Percentiles rank a stretch among this genome's conserved stretches.
phyloP scores from a whole-genome alignment of 1,284 basidiomycete species.

The Leccinum angustisporum region DNA sequence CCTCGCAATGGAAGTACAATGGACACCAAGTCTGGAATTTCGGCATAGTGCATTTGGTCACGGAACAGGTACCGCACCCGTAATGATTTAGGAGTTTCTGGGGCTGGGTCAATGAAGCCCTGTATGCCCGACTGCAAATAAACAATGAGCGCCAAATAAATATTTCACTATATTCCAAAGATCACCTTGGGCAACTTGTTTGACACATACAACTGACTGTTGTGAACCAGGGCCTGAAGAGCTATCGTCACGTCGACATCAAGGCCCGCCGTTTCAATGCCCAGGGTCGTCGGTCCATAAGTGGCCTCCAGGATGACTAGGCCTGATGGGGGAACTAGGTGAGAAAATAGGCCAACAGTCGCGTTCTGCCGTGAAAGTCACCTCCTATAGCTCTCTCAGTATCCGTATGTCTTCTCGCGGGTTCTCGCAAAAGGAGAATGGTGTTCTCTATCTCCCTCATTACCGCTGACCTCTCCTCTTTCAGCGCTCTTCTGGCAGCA shows the following conservation, averaged over 20 bases:
- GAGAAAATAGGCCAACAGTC: conserved; percentile 6
- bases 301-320: conserved; percentile 67
- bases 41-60: conserved; percentile 71
- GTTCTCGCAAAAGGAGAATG: conserved; percentile 42
- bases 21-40: conserved; percentile 68
- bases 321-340: conserved; percentile 38
- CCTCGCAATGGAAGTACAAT: conserved; percentile 79
- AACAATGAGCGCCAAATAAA: conserved; percentile 18
- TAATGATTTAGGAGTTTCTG: conserved; percentile 64
- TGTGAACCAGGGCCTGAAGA: conserved; percentile 78
- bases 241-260: conserved; percentile 77
- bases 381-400: conserved; percentile 39
- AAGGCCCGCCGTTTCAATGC: conserved; percentile 51
- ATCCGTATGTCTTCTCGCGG: conserved; percentile 45
- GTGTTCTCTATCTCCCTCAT: conserved; percentile 58
- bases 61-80: conserved; percentile 78
- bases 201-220: conserved; percentile 79
- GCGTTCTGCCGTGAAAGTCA: conserved; percentile 15
- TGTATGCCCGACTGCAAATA: conserved; percentile 57
- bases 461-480: conserved; percentile 59
- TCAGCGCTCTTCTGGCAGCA: conserved; percentile 47
- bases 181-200: conserved; percentile 66
- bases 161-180: conserved; percentile 11
- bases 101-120: conserved; percentile 77
- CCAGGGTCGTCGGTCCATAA: conserved; percentile 51